Evolutionary conservation across 192 early-diverging fungal genomes (phyloP).

Genomic region (Podila clonocystis): DNA sequence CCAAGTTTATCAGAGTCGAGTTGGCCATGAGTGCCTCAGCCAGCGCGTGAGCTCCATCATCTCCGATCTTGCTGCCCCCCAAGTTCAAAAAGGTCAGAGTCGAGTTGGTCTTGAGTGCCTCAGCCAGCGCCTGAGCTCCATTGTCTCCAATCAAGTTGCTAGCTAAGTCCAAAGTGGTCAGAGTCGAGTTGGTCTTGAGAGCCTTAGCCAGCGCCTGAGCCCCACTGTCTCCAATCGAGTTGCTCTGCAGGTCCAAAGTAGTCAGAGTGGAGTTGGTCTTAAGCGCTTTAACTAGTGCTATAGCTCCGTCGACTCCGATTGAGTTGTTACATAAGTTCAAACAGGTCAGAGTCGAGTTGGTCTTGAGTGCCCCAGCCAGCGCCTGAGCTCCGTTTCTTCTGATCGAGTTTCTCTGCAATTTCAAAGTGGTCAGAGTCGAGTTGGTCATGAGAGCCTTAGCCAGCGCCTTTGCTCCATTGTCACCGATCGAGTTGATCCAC

Average conservation of each 20-base stretch:
- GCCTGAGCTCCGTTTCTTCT: not conserved
- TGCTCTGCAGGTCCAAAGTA: too few species aligned
- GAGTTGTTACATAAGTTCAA: not conserved
- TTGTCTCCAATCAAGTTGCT: too few species aligned
- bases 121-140: conserved; percentile 3
- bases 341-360: conserved; percentile 1
- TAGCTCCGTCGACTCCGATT: not conserved
- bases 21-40: not conserved
- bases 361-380: conserved; percentile 3
- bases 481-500: too few species aligned
- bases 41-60: not conserved
- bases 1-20: too few species aligned
- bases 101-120: conserved; percentile 2
- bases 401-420: not conserved
- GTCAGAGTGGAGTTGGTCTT: too few species aligned
- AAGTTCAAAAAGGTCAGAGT: not conserved
- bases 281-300: too few species aligned
- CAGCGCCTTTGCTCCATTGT: conserved; percentile 1
- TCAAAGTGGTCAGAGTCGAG: conserved; percentile 3
- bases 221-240: too few species aligned
- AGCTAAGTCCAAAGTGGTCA: conserved; percentile 1
- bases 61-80: not conserved
- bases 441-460: not conserved
- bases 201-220: conserved; percentile 1
- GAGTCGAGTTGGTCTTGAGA: conserved; percentile 8